Base-by-base conservation (phyloP, 352 stramenopile genomes). In the Phytophthora ramorum region DNA sequence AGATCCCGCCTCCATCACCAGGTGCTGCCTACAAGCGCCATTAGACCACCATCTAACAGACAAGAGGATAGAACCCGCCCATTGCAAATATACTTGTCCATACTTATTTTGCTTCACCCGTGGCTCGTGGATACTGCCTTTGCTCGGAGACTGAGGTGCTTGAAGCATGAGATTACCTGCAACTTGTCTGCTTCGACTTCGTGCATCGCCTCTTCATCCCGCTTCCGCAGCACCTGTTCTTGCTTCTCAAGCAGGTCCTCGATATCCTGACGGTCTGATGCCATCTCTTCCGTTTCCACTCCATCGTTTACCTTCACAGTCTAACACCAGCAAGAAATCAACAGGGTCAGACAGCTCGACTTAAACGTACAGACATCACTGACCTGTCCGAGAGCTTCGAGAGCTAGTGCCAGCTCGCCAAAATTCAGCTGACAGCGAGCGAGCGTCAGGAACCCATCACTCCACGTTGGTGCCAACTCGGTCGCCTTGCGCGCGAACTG, bases 391-490 rank as follows among this genome's bases (percentile, higher is more conserved):
- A 93, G 61, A 56, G 84, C 81, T 8, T 71, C 16, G 8, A 69
- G 57, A 6, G 87, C 84, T n/a, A 95, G 56, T 14, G 83, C 63
- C 13, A 96, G 62, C 62, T 96, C 88, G 4, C 88, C 88, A 66
- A 87, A 94, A 57, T 96, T 96, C 22, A 94, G 53, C 13, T 93
- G 88, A 32, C 78, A 83, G 19, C 85, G 66, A 43, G 80, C 78
- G 3, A 96, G 64, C 7, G 88, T 95, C 13, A 83, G 83, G 52
- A 83, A 92, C 20, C 62, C 85, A 24, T 94, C 88, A 22, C 76
- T 79, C 86, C 86, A 96, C 2, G 24, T 34, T 12, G 86, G 86
- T 0, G 69, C 74, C 24, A 87, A 61, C 26, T 92, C 50, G 7
- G 75, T 84, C 19, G 88, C 80, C 47, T 76, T 83, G 14, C 76